Percentiles rank a stretch among this genome's conserved stretches.
Evolutionary conservation across 441 rosid genomes (phyloP).

Genomic region (Arabidopsis lyrata): DNA sequence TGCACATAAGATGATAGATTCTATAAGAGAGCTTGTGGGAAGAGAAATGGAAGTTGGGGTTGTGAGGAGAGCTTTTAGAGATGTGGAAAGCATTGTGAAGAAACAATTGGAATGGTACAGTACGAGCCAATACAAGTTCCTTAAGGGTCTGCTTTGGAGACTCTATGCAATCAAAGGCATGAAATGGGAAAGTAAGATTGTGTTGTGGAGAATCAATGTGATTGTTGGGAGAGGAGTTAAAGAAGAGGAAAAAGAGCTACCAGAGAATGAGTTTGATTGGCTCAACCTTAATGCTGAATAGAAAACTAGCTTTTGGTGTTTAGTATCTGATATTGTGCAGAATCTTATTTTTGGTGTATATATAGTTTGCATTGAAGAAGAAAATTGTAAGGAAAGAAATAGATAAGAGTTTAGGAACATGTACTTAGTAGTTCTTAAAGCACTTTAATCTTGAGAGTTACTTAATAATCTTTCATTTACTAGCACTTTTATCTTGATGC

Average conservation of each 20-base stretch:
- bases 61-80: slow-evolving; percentile 20
- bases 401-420: neutral
- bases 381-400: no score
- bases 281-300: neutral
- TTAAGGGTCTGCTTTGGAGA: neutral
- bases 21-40: slow-evolving; percentile 2
- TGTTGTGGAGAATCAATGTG: neutral
- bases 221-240: neutral
- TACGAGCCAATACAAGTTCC: neutral
- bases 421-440: neutral
- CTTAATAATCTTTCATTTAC: no score
- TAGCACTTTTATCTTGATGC: neutral
- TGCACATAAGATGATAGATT: neutral
- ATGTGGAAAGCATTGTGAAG: slow-evolving; percentile 8
- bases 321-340: no score
- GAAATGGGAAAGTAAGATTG: neutral
- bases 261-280: neutral
- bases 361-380: neutral
- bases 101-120: neutral
- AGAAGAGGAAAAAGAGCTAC: neutral
- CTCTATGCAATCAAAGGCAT: no score
- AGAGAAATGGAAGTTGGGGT: slow-evolving; percentile 22
- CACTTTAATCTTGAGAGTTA: neutral
- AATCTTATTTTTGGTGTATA: no score
- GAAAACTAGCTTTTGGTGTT: neutral